A percentile compares a stretch with the other conserved stretches of the same genome.
Evolutionary conservation across 192 early-diverging fungal genomes (phyloP).

Genomic region (Backusella luteola): DNA sequence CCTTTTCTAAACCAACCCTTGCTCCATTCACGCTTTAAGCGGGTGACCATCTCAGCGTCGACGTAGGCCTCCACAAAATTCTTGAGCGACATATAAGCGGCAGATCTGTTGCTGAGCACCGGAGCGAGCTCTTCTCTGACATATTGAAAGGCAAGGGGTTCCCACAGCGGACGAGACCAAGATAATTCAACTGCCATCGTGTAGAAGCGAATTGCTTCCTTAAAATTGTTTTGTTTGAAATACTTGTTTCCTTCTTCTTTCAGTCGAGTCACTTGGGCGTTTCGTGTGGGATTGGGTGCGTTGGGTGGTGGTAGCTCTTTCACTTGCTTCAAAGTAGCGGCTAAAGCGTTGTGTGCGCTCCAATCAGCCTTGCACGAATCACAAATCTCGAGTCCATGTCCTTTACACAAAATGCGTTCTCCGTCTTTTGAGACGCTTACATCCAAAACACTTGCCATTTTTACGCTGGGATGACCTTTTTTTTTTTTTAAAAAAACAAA

Average conservation of each 20-base stretch:
- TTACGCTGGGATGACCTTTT: not conserved
- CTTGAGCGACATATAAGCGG: conserved; percentile 61
- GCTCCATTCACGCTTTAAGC: conserved; percentile 67
- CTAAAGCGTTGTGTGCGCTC: conserved; percentile 61
- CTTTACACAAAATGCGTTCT: conserved; percentile 60
- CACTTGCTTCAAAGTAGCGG: conserved; percentile 59
- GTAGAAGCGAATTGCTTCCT: conserved; percentile 84
- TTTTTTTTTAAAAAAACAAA: not conserved
- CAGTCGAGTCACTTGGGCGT: conserved; percentile 56
- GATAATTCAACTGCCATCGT: conserved; percentile 83
- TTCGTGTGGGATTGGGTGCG: conserved; percentile 47
- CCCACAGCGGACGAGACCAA: conserved; percentile 72
- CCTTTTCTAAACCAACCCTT: conserved; percentile 81
- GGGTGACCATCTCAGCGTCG: conserved; percentile 66
- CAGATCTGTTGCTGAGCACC: conserved; percentile 64
- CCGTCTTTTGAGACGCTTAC: conserved; percentile 21
- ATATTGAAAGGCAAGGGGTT: conserved; percentile 56
- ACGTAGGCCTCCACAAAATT: conserved; percentile 69
- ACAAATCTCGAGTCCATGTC: conserved; percentile 64
- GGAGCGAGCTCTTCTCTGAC: conserved; percentile 63
- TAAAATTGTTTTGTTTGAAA: conserved; percentile 80
- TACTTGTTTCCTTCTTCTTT: conserved; percentile 83
- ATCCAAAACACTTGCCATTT: conserved; percentile 14
- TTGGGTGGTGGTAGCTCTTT: conserved; percentile 68
- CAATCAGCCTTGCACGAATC: conserved; percentile 60